Percentiles rank a stretch among this genome's conserved stretches.
phyloP scores from a whole-genome alignment of 345 rosid genomes.

The Corymbia maculata region DNA sequence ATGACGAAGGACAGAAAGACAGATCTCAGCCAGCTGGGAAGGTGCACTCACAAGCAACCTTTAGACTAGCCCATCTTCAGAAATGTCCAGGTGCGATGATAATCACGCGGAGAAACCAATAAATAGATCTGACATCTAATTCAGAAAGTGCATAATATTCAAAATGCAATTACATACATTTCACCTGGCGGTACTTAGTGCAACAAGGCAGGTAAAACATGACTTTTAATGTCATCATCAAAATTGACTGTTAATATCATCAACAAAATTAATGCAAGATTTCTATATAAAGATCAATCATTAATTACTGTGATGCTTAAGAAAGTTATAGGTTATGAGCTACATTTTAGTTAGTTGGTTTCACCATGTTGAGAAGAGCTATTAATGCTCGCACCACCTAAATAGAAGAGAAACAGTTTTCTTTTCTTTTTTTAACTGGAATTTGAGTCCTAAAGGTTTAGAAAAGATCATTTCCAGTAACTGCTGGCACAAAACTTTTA shows the following conservation, averaged over 20 bases:
- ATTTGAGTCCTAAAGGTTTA: not conserved
- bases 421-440: not conserved
- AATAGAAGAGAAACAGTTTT: not conserved
- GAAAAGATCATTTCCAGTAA: not conserved
- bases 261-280: not conserved
- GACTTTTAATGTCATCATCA: not conserved
- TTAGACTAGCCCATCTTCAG: not conserved
- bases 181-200: not conserved
- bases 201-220: not conserved
- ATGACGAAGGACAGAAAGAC: not conserved
- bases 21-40: not conserved
- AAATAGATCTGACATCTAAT: not conserved
- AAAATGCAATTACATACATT: not conserved
- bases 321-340: not conserved
- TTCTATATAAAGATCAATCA: not conserved
- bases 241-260: not conserved
- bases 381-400: not conserved
- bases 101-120: not conserved
- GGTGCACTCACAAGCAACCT: not conserved
- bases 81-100: not conserved
- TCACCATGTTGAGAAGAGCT: not conserved
- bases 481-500: not conserved
- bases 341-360: not conserved
- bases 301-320: not conserved
- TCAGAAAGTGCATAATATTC: not conserved